Evolutionary conservation across 371 early-diverging fungal genomes (phyloP).

Genomic region (Rhizopus sp.): DNA sequence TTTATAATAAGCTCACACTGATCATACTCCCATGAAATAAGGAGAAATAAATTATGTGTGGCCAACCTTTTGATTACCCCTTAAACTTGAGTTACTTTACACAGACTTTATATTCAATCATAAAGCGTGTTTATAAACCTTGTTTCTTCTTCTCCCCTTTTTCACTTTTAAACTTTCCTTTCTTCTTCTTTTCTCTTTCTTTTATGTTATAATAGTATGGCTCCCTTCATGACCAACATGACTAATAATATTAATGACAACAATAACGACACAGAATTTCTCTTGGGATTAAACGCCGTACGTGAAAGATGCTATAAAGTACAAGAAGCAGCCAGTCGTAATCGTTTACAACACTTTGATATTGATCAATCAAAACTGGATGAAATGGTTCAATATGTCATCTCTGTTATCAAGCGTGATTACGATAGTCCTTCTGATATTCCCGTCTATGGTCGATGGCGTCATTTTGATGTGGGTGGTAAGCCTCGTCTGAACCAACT

Average conservation of each 20-base stretch:
- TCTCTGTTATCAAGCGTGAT: constrained; percentile 76
- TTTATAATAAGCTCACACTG: background rate
- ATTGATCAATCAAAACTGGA: constrained; percentile 67
- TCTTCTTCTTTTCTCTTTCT: background rate
- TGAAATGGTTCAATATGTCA: constrained; percentile 70
- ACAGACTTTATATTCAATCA: too few relatives aligned
- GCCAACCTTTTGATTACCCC: background rate
- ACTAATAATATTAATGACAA: background rate
- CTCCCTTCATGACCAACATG: too few relatives aligned
- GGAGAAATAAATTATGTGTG: background rate
- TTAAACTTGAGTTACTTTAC: constrained; percentile 5
- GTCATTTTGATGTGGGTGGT: constrained; percentile 80
- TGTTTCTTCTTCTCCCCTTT: background rate
- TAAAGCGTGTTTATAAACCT: too few relatives aligned
- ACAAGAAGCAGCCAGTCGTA: constrained; percentile 60
- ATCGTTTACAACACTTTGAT: constrained; percentile 71
- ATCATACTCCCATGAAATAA: background rate
- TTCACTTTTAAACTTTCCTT: background rate
- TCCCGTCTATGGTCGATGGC: constrained; percentile 88
- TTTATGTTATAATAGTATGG: background rate
- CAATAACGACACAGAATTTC: constrained; percentile 38
- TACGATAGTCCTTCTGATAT: constrained; percentile 62
- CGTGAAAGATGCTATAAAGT: constrained; percentile 75
- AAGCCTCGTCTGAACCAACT: constrained; percentile 64
- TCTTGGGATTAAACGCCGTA: constrained; percentile 74